These are phyloP conservation scores for Clathrospora elynae DNA, from an alignment of 2,329 filamentous ascomycete genomes.

Conservation along the genomic window DNA sequence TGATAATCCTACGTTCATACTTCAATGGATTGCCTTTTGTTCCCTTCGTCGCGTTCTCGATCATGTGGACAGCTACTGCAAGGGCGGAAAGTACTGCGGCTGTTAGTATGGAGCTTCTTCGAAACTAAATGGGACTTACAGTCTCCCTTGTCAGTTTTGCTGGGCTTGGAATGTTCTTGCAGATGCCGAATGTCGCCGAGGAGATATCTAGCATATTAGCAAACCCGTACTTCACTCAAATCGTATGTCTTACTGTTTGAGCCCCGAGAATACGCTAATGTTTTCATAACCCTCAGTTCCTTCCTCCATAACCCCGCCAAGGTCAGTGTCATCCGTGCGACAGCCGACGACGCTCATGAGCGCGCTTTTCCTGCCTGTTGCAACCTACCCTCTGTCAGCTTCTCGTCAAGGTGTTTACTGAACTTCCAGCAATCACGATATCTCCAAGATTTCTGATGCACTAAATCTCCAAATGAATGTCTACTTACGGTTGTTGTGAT, in stretches of 20 bases:
- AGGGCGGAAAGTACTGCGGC: slow-evolving; percentile 74
- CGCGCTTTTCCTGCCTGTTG: slow-evolving; percentile 74
- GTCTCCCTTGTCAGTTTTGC: slow-evolving; percentile 72
- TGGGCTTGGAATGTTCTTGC: slow-evolving; percentile 67
- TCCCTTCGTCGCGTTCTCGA: slow-evolving; percentile 80
- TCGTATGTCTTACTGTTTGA: slow-evolving; percentile 61
- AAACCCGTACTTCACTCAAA: not conserved
- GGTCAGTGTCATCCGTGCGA: slow-evolving; percentile 66
- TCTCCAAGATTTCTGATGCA: slow-evolving; percentile 10
- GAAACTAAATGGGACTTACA: slow-evolving; percentile 50
- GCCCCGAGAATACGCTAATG: slow-evolving; percentile 71
- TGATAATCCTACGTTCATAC: slow-evolving; percentile 63
- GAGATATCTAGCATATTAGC: slow-evolving; percentile 52
- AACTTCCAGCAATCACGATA: not conserved
- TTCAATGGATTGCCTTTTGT: slow-evolving; percentile 56
- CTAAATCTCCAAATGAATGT: slow-evolving; percentile 29
- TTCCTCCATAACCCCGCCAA: slow-evolving; percentile 58
- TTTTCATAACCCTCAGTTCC: slow-evolving; percentile 74
- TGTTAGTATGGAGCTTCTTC: slow-evolving; percentile 17
- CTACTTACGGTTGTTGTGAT: slow-evolving; percentile 72
- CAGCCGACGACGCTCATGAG: slow-evolving; percentile 81
- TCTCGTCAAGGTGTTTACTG: not conserved
- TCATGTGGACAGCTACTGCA: slow-evolving; percentile 85
- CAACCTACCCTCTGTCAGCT: slow-evolving; percentile 51
- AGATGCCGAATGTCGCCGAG: slow-evolving; percentile 73